These are phyloP conservation scores for Dalbergia cochinchinensis DNA, from an alignment of 306 rosid genomes.

Conservation along the genomic window DNA sequence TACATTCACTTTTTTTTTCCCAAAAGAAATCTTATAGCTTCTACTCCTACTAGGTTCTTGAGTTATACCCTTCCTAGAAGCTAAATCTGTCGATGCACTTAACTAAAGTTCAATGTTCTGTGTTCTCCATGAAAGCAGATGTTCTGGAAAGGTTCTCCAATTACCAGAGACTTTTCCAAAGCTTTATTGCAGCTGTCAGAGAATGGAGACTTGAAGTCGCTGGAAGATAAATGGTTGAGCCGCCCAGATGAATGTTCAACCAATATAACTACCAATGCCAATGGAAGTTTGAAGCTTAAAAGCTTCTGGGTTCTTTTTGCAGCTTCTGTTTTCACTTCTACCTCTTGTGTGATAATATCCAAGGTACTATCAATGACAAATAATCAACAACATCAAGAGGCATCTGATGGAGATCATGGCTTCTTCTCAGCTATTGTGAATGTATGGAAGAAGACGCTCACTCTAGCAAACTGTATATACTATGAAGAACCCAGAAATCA, in stretches of 20 bases:
- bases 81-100: neutral
- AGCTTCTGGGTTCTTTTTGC: conserved; percentile 10
- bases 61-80: too few species aligned
- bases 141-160: conserved; percentile 8
- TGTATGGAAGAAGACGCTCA: neutral
- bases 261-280: conserved; percentile 18
- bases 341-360: neutral
- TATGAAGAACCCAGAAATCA: neutral
- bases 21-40: too few species aligned
- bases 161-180: conserved; percentile 11
- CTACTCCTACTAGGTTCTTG: too few species aligned
- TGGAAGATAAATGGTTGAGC: conserved; percentile 11
- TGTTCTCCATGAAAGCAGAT: neutral
- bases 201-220: conserved; percentile 8
- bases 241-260: conserved; percentile 13
- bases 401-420: neutral
- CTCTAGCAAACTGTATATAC: neutral
- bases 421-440: neutral
- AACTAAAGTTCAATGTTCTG: neutral
- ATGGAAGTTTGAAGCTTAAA: conserved; percentile 8
- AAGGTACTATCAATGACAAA: neutral
- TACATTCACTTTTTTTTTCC: too few species aligned
- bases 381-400: neutral
- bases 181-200: conserved; percentile 6
- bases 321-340: conserved; percentile 8